These are phyloP conservation scores for Tetrahymena malaccensis DNA, from an alignment of 73 alveolate genomes.

Conservation along the genomic window DNA sequence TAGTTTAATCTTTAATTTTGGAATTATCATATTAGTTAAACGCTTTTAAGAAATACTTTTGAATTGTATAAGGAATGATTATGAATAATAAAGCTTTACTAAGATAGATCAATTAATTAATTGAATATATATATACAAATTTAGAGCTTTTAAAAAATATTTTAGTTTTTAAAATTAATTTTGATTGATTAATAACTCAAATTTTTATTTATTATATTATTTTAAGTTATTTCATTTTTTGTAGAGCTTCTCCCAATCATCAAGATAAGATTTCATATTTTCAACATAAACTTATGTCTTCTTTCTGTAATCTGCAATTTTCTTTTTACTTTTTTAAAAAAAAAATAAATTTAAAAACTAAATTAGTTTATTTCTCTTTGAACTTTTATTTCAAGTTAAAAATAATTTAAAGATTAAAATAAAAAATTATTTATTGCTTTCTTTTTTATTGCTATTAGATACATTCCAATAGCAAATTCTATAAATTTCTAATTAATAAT, in stretches of 20 bases:
- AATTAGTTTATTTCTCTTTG: too few species aligned
- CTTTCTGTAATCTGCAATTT: background rate
- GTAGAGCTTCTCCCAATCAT: background rate
- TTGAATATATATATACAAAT: background rate
- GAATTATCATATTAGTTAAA: too few species aligned
- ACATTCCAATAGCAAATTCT: background rate
- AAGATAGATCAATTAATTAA: background rate
- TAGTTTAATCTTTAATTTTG: too few species aligned
- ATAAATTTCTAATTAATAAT: background rate
- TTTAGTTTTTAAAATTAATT: too few species aligned
- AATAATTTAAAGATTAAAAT: background rate
- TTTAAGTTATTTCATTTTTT: background rate
- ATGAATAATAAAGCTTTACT: background rate
- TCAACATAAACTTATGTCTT: background rate
- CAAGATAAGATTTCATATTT: background rate
- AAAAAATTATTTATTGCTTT: background rate
- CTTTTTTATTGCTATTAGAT: background rate
- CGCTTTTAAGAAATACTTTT: too few species aligned
- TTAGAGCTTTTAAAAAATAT: background rate
- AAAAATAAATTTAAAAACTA: background rate
- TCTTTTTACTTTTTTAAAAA: background rate
- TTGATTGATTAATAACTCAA: background rate
- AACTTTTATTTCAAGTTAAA: too few species aligned
- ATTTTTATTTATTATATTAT: background rate
- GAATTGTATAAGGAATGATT: too few species aligned